Percentiles rank a stretch among this genome's conserved stretches.
Evolutionary conservation across 352 stramenopile genomes (phyloP).

Genomic region (Phytophthora tubulina): DNA sequence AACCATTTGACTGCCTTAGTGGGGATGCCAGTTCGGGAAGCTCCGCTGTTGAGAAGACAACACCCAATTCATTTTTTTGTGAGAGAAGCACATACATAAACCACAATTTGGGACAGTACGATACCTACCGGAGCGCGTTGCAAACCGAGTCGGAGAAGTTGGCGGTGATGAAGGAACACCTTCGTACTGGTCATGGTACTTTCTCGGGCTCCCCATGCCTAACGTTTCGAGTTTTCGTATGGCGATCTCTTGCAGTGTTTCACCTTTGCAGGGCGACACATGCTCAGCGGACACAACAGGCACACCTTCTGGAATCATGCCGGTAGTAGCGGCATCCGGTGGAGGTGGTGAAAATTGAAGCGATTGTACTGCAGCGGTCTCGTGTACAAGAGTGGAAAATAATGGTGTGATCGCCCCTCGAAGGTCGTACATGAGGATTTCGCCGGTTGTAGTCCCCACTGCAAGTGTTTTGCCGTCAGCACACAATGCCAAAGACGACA

Average conservation of each 20-base stretch:
- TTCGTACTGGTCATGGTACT: not conserved
- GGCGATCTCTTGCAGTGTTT: constrained; percentile 56
- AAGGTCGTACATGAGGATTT: constrained; percentile 75
- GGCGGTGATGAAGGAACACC: constrained; percentile 1
- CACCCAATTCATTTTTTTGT: not conserved
- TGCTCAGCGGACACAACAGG: constrained; percentile 61
- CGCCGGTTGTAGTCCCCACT: constrained; percentile 58
- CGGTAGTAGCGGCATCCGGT: constrained; percentile 42
- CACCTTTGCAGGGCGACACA: constrained; percentile 44
- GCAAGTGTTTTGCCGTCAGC: constrained; percentile 75
- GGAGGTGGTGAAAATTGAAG: constrained; percentile 64
- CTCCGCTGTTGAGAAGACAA: constrained; percentile 23
- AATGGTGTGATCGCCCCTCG: constrained; percentile 70
- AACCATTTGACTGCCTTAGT: constrained; percentile 19
- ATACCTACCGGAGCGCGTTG: constrained; percentile 32
- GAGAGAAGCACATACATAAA: not conserved
- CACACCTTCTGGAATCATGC: constrained; percentile 45
- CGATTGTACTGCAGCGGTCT: constrained; percentile 56
- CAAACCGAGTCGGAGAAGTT: constrained; percentile 32
- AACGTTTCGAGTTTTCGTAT: constrained; percentile 55
- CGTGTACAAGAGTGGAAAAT: constrained; percentile 52
- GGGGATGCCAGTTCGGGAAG: constrained; percentile 7
- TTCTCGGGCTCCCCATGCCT: constrained; percentile 35
- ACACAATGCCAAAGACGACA: constrained; percentile 67
- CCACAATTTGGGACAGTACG: not conserved